Evolutionary conservation across 306 rosid species (phyloP).

Genomic region (Neltuma alba): DNA sequence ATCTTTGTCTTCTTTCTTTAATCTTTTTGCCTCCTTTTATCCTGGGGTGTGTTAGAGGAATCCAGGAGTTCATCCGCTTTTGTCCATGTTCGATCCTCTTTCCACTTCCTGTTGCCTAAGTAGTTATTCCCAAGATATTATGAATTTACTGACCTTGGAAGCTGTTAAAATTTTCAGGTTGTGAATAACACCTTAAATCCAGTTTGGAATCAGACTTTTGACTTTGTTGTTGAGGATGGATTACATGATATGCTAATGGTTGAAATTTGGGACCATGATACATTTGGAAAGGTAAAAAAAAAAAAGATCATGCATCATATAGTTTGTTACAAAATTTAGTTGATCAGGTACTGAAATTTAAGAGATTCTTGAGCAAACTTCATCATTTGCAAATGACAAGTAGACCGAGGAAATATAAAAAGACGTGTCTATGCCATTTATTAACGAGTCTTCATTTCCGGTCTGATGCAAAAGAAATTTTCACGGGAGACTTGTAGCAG

Average conservation of each 20-base stretch:
- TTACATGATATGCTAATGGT: slow-evolving; percentile 90
- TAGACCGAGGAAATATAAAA: neutral
- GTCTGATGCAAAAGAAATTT: neutral
- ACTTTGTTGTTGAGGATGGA: slow-evolving; percentile 96
- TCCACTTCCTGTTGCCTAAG: slow-evolving; percentile 5
- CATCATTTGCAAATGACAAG: neutral
- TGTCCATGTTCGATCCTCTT: slow-evolving; percentile 7
- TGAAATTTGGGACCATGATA: slow-evolving; percentile 95
- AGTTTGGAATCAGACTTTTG: slow-evolving; percentile 96
- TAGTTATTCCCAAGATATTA: slow-evolving; percentile 16
- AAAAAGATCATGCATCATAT: neutral
- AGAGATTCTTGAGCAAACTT: neutral
- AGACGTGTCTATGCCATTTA: neutral
- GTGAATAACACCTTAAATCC: slow-evolving; percentile 92
- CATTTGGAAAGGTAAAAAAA: slow-evolving; percentile 94
- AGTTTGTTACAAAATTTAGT: neutral
- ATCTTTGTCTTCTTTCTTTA: neutral
- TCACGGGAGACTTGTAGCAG: neutral
- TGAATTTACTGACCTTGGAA: slow-evolving; percentile 26
- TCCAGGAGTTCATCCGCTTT: slow-evolving; percentile 24
- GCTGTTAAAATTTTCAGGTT: slow-evolving; percentile 59
- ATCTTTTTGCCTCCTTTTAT: slow-evolving; percentile 27
- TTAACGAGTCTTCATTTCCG: neutral
- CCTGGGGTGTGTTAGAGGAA: slow-evolving; percentile 24
- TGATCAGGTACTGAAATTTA: neutral